These are phyloP conservation scores for Penicillium sp. DNA, from an alignment of 2,329 filamentous ascomycete genomes.

Conservation along the genomic window DNA sequence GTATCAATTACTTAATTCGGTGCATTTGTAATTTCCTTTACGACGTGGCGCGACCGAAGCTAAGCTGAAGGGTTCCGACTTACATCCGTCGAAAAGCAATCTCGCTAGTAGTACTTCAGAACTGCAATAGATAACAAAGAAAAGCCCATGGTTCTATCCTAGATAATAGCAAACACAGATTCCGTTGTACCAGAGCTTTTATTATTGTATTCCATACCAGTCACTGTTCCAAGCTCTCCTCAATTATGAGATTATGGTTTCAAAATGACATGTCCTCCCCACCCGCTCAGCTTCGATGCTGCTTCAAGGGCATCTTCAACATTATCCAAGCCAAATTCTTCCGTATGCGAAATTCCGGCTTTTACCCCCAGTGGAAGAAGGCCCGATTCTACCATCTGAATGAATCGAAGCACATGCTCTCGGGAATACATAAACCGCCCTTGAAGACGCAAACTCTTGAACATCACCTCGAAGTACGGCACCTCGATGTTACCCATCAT, in stretches of 20 bases:
- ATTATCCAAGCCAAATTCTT: slow-evolving; percentile 1
- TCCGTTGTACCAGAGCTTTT: too few species aligned
- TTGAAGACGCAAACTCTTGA: slow-evolving; percentile 17
- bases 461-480: slow-evolving; percentile 18
- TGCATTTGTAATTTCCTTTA: too few species aligned
- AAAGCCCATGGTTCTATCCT: too few species aligned
- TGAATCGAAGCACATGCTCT: slow-evolving; percentile 10
- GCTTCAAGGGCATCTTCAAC: slow-evolving; percentile 2
- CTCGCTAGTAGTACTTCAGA: too few species aligned
- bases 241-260: not conserved
- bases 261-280: slow-evolving; percentile 8
- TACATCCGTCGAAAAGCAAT: too few species aligned
- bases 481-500: slow-evolving; percentile 2
- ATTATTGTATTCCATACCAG: too few species aligned
- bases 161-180: too few species aligned
- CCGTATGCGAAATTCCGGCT: not conserved
- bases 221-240: too few species aligned
- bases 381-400: slow-evolving; percentile 16
- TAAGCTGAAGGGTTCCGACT: too few species aligned
- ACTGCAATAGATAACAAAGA: too few species aligned
- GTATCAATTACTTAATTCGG: too few species aligned
- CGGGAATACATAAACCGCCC: slow-evolving; percentile 20
- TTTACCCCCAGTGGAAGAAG: not conserved
- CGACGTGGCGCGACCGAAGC: too few species aligned
- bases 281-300: slow-evolving; percentile 7